Percentiles rank a stretch among this genome's conserved stretches.
Evolutionary conservation across 495 filamentous ascomycete species (phyloP).

Genomic region (Talaromyces proteolyticus): DNA sequence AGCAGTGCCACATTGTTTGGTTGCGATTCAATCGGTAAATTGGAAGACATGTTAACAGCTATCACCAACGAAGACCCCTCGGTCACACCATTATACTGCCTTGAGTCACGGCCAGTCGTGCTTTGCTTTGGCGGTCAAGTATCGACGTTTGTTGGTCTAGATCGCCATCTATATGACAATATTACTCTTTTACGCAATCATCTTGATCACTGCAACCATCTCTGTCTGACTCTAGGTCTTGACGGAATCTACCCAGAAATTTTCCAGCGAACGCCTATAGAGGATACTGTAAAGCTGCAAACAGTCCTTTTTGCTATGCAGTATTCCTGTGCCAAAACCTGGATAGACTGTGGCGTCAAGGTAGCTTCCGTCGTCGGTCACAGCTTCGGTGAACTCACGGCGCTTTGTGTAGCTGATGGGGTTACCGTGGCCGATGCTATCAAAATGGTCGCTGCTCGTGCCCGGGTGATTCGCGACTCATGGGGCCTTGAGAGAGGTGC

Average conservation of each 20-base stretch:
- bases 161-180: constrained; percentile 26
- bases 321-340: constrained; percentile 38
- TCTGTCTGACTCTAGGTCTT: constrained; percentile 17
- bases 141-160: constrained; percentile 34
- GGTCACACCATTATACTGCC: background rate
- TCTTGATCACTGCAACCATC: constrained; percentile 23
- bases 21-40: background rate
- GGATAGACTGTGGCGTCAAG: constrained; percentile 39
- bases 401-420: constrained; percentile 29
- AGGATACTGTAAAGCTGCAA: constrained; percentile 37
- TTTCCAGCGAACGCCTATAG: constrained; percentile 27
- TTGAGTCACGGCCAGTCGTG: constrained; percentile 26
- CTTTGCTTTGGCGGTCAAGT: constrained; percentile 52
- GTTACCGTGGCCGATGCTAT: constrained; percentile 31
- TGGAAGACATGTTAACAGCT: constrained; percentile 5
- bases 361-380: constrained; percentile 41
- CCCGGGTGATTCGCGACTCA: constrained; percentile 30
- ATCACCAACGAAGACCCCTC: background rate
- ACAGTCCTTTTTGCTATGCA: constrained; percentile 40
- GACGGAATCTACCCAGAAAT: constrained; percentile 43
- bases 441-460: constrained; percentile 34
- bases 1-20: constrained; percentile 3
- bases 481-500: constrained; percentile 44
- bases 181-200: constrained; percentile 28
- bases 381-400: constrained; percentile 43